Base-by-base conservation (phyloP, 2,329 filamentous ascomycete genomes). In the Trichophyton simii region DNA sequence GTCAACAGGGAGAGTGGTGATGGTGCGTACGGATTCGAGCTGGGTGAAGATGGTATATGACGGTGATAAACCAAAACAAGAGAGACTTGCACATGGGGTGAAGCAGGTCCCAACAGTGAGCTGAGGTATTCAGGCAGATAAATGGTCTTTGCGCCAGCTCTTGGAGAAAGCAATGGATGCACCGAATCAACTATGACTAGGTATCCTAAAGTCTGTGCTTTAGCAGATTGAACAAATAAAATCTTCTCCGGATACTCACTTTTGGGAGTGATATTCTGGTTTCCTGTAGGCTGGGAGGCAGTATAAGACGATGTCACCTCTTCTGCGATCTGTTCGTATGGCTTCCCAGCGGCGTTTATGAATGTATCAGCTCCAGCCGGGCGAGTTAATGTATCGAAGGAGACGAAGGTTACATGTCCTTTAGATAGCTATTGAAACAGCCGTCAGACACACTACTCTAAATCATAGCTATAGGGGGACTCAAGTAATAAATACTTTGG, bases 131-230 rank as follows among this genome's bases (percentile, higher is more conserved):
- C 77, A 13, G 84, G 82, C 8, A 89, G 78, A 64, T 82, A 79
- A 41, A 84, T 78, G 1, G 82, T 77, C 28, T 80, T 74, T 38
- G 80, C 55, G 36, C 64, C 68, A 8, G 60, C 62, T 20, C 69
- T 67, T 5, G 31, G 31, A 57, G 67, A 71, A 34, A 74, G 75
- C 3, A 95, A 79, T 3, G 83, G 79, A 69, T 91, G 87, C 13
- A 96, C 82, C 1, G 84, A 85, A 77, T 96, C 91, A 67, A 96
- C 80, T 59, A 96, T 78, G 36, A 97, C 76, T 57, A 96, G 81
- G 38, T 80, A 83, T 72, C 83, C 87, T 92, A 62, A 5, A 34
- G 18, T 9, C 22, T n/a, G n/a, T n/a, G 15, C 15, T 31, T 61
- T 11, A 50, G 50, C 20, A 58, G 54, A n/a, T 22, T 8, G 38